These are phyloP conservation scores for Fusarium avenaceum DNA, from an alignment of 2,329 filamentous ascomycete genomes.

Conservation along the genomic window DNA sequence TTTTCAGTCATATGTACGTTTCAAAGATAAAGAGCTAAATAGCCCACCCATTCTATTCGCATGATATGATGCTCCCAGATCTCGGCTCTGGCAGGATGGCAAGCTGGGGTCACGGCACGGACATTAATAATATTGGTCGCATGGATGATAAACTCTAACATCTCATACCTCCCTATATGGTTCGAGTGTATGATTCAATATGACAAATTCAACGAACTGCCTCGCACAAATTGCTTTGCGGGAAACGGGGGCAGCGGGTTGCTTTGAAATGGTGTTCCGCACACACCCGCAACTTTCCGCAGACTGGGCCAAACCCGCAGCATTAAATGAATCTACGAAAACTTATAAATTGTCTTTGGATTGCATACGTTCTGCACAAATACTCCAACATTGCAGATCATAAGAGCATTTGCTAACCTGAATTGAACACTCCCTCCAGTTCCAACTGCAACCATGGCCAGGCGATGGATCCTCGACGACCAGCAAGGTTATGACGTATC, in stretches of 20 bases:
- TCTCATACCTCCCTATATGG: too few relatives aligned
- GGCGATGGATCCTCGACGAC: conserved; percentile 44
- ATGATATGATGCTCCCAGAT: too few relatives aligned
- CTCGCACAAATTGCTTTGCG: background rate
- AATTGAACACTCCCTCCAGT: too few relatives aligned
- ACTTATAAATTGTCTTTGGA: background rate
- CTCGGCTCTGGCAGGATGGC: too few relatives aligned
- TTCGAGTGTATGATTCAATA: too few relatives aligned
- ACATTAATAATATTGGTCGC: too few relatives aligned
- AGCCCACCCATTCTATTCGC: too few relatives aligned
- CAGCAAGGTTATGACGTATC: conserved; percentile 55
- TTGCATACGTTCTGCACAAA: fast-evolving
- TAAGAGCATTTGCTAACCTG: background rate
- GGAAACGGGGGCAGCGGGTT: background rate
- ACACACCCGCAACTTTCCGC: conserved; percentile 4
- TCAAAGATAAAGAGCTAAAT: too few relatives aligned
- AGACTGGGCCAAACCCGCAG: background rate
- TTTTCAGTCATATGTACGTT: too few relatives aligned
- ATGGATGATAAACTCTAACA: too few relatives aligned
- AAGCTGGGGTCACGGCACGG: too few relatives aligned
- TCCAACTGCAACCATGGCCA: background rate
- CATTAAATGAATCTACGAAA: background rate
- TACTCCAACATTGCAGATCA: fast-evolving
- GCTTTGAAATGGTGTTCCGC: conserved; percentile 2
- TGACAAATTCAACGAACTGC: background rate